Conservation (phyloP, 768 basidiomycete genomes). For the Xerocomellus amylosporus region DNA sequence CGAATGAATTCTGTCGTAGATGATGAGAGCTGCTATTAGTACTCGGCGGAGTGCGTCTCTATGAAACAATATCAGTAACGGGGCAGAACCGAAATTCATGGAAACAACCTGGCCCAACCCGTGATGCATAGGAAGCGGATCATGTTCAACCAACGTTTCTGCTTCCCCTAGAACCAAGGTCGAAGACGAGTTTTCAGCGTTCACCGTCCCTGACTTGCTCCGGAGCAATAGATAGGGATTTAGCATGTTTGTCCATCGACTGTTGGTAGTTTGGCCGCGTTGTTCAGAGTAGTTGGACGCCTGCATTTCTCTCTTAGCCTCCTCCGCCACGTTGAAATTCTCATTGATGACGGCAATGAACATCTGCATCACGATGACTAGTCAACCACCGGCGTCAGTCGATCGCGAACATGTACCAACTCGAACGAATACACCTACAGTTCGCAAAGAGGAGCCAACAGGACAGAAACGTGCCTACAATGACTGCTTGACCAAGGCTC, state of each 20-base stretch:
- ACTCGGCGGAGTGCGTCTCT: constrained; percentile 18
- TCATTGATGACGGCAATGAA: constrained; percentile 98
- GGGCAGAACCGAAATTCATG: not conserved
- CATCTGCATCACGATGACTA: constrained; percentile 91
- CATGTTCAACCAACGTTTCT: constrained; percentile 67
- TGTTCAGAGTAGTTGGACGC: constrained; percentile 65
- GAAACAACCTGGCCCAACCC: constrained; percentile 31
- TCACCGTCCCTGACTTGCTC: constrained; percentile 68
- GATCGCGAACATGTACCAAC: not conserved
- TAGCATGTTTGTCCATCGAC: constrained; percentile 64
- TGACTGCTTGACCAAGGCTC: constrained; percentile 60
- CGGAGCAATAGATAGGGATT: constrained; percentile 89
- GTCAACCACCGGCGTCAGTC: constrained; percentile 7
- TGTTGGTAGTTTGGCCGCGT: constrained; percentile 48
- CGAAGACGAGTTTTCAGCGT: constrained; percentile 67
- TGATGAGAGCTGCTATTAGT: constrained; percentile 41
- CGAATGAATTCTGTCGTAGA: constrained; percentile 56
- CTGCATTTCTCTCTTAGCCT: constrained; percentile 81
- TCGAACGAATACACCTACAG: constrained; percentile 49
- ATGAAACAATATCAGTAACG: constrained; percentile 15
- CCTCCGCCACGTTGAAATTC: constrained; percentile 91
- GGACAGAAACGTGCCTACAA: constrained; percentile 69
- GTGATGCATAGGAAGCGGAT: constrained; percentile 38
- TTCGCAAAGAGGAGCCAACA: constrained; percentile 91
- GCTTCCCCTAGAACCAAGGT: constrained; percentile 78